Evolutionary conservation across 1,284 basidiomycete species (phyloP).

Genomic region (Rhodotorula sp.): DNA sequence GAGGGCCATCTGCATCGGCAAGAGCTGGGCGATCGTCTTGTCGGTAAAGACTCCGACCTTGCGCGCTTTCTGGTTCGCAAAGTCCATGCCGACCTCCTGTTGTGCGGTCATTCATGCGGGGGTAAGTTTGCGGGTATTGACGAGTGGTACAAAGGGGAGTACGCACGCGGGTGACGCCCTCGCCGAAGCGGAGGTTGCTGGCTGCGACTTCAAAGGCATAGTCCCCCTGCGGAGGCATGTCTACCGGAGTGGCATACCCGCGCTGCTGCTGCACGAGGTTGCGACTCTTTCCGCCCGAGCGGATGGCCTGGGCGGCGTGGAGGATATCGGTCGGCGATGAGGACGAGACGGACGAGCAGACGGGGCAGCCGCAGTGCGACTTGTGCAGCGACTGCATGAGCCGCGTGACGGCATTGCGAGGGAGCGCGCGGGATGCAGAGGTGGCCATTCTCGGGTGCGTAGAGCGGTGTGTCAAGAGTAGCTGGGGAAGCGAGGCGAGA

Average conservation of each 20-base stretch:
- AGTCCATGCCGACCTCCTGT: conserved; percentile 85
- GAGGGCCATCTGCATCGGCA: conserved; percentile 70
- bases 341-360: conserved; percentile 20
- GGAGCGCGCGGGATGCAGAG: not conserved
- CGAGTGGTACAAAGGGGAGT: not conserved
- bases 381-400: conserved; percentile 22
- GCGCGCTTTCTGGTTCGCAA: conserved; percentile 81
- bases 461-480: not conserved
- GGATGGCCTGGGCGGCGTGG: conserved; percentile 34
- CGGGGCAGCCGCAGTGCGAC: conserved; percentile 38
- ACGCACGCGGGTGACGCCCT: conserved; percentile 68
- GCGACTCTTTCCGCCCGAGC: conserved; percentile 22
- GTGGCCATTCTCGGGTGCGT: not conserved
- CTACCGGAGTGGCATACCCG: conserved; percentile 70
- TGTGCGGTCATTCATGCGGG: conserved; percentile 2
- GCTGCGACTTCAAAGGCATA: conserved; percentile 98
- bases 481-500: not conserved
- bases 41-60: conserved; percentile 95
- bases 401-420: conserved; percentile 1
- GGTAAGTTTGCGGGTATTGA: not conserved
- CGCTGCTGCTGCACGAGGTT: conserved; percentile 20
- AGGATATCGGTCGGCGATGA: conserved; percentile 28
- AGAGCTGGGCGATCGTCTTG: conserved; percentile 74
- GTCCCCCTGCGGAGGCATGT: conserved; percentile 66
- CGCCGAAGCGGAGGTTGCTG: conserved; percentile 64